Percentiles rank a stretch among this genome's conserved stretches.
phyloP scores from a whole-genome alignment of 306 rosid species.

The Betula pendula region DNA sequence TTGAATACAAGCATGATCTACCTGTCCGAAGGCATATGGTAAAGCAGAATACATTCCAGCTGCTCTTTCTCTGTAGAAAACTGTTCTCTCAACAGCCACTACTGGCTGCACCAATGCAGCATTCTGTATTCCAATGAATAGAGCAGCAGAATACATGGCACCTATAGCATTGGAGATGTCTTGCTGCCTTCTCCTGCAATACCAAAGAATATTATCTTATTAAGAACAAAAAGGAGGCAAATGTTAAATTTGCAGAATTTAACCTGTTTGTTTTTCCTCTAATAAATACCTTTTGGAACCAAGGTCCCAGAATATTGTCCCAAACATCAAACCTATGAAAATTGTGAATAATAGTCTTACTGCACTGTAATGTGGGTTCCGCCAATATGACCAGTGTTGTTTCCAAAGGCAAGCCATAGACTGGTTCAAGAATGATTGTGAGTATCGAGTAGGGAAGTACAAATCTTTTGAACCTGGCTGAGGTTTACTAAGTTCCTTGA shows the following conservation, averaged over 20 bases:
- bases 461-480: constrained; percentile 66
- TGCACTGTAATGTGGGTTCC: constrained; percentile 77
- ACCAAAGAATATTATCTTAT: constrained; percentile 3
- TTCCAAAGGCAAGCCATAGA: constrained; percentile 88
- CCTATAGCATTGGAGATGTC: constrained; percentile 87
- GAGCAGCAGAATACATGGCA: constrained; percentile 73
- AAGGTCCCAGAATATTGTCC: constrained; percentile 77
- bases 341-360: constrained; percentile 76
- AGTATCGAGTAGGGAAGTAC: constrained; percentile 62
- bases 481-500: constrained; percentile 62
- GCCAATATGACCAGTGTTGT: constrained; percentile 80
- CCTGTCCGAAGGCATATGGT: constrained; percentile 89
- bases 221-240: neutral
- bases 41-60: constrained; percentile 91
- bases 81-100: constrained; percentile 84
- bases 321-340: constrained; percentile 69
- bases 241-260: no score
- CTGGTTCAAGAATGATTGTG: constrained; percentile 64
- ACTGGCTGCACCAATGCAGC: constrained; percentile 72
- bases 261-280: neutral
- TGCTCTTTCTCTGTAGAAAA: constrained; percentile 84
- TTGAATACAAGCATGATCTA: constrained; percentile 11
- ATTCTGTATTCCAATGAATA: constrained; percentile 74
- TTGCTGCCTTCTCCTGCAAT: constrained; percentile 58
- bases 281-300: constrained; percentile 70